Evolutionary conservation across 1,284 basidiomycete genomes (phyloP).

Genomic region (Pseudozyma thailandica): DNA sequence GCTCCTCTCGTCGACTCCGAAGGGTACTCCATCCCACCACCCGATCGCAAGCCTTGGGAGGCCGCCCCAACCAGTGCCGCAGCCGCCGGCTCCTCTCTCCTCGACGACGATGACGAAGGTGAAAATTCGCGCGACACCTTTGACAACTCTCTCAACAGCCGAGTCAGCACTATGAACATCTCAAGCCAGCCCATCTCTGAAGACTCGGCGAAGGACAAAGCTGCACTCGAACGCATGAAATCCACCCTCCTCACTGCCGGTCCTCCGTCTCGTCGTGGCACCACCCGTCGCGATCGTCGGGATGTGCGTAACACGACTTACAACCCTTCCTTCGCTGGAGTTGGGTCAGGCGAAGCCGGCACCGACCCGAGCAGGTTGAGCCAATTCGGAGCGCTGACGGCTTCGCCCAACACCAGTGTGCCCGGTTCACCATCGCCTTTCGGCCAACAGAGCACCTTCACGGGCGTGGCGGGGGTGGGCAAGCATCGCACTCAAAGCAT

Average conservation of each 20-base stretch:
- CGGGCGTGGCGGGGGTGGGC: slow-evolving; percentile 41
- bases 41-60: slow-evolving; percentile 71
- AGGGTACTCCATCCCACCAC: slow-evolving; percentile 72
- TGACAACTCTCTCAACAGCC: slow-evolving; percentile 32
- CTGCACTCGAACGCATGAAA: slow-evolving; percentile 71
- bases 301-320: slow-evolving; percentile 71
- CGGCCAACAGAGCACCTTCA: slow-evolving; percentile 37
- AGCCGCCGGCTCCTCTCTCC: slow-evolving; percentile 43
- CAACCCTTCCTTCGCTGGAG: slow-evolving; percentile 46
- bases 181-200: slow-evolving; percentile 70
- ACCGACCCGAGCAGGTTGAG: slow-evolving; percentile 35
- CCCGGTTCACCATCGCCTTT: slow-evolving; percentile 41
- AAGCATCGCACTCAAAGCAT: slow-evolving; percentile 53
- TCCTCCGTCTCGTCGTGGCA: slow-evolving; percentile 64
- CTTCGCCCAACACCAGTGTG: slow-evolving; percentile 25
- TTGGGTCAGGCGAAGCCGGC: slow-evolving; percentile 27
- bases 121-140: slow-evolving; percentile 27
- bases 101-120: slow-evolving; percentile 63
- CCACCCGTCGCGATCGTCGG: slow-evolving; percentile 69
- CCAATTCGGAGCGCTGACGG: slow-evolving; percentile 37
- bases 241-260: slow-evolving; percentile 68
- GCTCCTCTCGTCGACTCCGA: slow-evolving; percentile 70
- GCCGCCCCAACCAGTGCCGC: slow-evolving; percentile 12
- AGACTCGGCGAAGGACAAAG: slow-evolving; percentile 70
- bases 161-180: slow-evolving; percentile 65